These are phyloP conservation scores for Erysimum cheiri DNA, from an alignment of 441 rosid species.

Conservation along the genomic window DNA sequence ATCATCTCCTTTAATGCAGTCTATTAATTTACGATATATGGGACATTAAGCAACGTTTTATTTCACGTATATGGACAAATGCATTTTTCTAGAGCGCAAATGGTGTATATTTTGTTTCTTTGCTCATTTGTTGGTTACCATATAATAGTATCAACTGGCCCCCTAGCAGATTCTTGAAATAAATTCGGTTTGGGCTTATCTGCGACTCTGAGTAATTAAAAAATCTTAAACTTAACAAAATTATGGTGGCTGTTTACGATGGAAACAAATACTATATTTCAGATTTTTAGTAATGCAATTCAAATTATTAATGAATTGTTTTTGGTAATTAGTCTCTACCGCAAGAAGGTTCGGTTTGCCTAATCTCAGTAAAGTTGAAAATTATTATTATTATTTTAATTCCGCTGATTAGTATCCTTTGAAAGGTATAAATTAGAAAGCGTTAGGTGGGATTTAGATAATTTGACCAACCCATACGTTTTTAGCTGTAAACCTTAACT, in stretches of 20 bases:
- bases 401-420: not conserved
- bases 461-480: conserved; percentile 35
- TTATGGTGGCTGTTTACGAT: not conserved
- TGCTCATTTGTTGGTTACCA: conserved; percentile 30
- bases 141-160: conserved; percentile 32
- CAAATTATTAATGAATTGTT: not conserved
- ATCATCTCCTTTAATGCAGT: conserved; percentile 18
- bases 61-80: conserved; percentile 28
- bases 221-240: conserved; percentile 32
- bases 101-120: conserved; percentile 43
- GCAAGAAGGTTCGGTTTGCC: conserved; percentile 27
- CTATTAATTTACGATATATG: not conserved
- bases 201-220: conserved; percentile 3
- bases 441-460: conserved; percentile 40
- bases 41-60: not conserved
- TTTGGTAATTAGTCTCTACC: not conserved
- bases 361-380: conserved; percentile 11
- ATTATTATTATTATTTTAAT: not conserved
- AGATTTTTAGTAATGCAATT: conserved; percentile 5
- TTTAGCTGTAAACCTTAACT: conserved; percentile 34
- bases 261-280: conserved; percentile 22
- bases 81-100: conserved; percentile 24
- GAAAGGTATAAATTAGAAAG: conserved; percentile 23
- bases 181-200: conserved; percentile 37
- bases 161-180: conserved; percentile 44